Base-by-base conservation (phyloP, 169 alveolate genomes). In the Eimeria brunetti region DNA sequence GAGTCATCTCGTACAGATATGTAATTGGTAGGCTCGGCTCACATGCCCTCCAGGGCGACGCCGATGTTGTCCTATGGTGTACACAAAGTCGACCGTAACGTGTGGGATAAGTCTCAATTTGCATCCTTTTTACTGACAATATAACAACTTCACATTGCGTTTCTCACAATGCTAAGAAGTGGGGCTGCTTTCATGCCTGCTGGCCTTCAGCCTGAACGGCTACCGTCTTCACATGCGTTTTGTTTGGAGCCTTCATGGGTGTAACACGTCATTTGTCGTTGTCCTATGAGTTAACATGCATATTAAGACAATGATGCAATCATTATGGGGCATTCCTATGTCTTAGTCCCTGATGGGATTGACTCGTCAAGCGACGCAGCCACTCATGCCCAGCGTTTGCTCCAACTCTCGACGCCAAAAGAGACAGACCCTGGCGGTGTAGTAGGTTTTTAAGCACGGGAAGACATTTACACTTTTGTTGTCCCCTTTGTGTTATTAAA, bases 271-370 rank as follows among this genome's bases (percentile, higher is more conserved):
- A 64, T 38, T 27, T 24, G 67, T 51, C 24, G 46, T 22, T 86
- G 92, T 86, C 44, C 30, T 41, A 56, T 27, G 36, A 83, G 38
- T n/a, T 64, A 86, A 86, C 51, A 62, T 62, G 81, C 41, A 24
- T 86, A 62, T 44, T 58, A 30, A 86, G 60, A 64, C 60, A 58
- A 86, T 64, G 64, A 58, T 60, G 46, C 78, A 38, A 51, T 16
- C 92, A 86, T 86, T 60, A 86, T 86, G 92, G 92, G 92, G 64
- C 92, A 62, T 53, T 86, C 92, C 56, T 86, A 38, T 49, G 81
- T 86, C 92, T 86, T 86, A 73, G 62, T 86, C 92, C 92, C 92
- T 44, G 92, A 86, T 64, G 92, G 92, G 92, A 86, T 86, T 86
- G 92, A 86, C 92, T 38, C 60, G 46, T 86, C 92, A 18, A 58